A percentile compares a stretch with the other conserved stretches of the same genome.
These are phyloP conservation scores for Chlorencoelia australis DNA, from an alignment of 2,329 filamentous ascomycete species.

Conservation along the genomic window DNA sequence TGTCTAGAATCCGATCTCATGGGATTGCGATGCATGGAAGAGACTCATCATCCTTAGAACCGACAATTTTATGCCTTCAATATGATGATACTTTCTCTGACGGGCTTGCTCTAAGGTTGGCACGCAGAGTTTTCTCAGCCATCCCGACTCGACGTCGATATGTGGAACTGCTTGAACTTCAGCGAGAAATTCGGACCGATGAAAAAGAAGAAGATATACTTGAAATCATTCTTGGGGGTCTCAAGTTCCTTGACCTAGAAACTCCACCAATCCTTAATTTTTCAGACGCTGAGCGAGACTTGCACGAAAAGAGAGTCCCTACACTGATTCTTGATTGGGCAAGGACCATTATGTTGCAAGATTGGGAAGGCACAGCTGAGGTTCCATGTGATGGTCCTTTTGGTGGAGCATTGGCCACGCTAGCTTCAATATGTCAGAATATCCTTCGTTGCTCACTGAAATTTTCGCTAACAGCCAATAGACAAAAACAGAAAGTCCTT, in stretches of 20 bases:
- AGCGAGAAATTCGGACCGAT: slow-evolving; percentile 16
- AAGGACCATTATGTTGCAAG: slow-evolving; percentile 61
- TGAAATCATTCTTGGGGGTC: slow-evolving; percentile 27
- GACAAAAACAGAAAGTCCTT: slow-evolving; percentile 54
- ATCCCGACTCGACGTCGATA: slow-evolving; percentile 31
- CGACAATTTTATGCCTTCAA: slow-evolving; percentile 41
- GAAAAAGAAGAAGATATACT: slow-evolving; percentile 16
- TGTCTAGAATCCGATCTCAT: slow-evolving; percentile 46
- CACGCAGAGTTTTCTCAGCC: slow-evolving; percentile 47
- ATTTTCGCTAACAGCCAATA: slow-evolving; percentile 22
- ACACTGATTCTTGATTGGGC: slow-evolving; percentile 60
- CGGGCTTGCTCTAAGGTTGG: slow-evolving; percentile 48
- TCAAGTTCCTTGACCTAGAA: slow-evolving; percentile 32
- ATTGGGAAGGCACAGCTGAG: slow-evolving; percentile 70
- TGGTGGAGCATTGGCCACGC: slow-evolving; percentile 66
- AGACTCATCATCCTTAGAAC: slow-evolving; percentile 37
- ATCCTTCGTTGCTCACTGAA: not conserved
- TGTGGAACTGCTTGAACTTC: slow-evolving; percentile 22
- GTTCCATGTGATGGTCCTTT: slow-evolving; percentile 61
- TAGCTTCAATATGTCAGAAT: slow-evolving; percentile 59
- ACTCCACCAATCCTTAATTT: slow-evolving; percentile 34
- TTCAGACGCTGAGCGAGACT: slow-evolving; percentile 37
- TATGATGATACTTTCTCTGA: slow-evolving; percentile 56
- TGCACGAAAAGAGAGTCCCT: slow-evolving; percentile 47
- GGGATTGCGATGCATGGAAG: slow-evolving; percentile 35